Evolutionary conservation across 2,329 filamentous ascomycete genomes (phyloP).

Genomic region (Botryotinia calthae): DNA sequence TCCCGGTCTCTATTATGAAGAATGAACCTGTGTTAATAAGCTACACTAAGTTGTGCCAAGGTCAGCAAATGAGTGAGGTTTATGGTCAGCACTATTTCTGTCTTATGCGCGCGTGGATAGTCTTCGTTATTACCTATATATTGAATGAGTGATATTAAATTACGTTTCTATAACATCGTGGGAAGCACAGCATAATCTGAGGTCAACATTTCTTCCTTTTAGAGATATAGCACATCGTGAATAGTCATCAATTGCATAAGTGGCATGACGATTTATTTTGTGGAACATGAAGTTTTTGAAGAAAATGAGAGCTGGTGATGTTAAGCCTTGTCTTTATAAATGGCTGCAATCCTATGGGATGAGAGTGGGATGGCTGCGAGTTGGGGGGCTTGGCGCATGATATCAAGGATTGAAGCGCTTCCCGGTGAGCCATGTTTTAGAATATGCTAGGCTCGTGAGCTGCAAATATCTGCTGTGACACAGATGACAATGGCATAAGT

Average conservation of each 20-base stretch:
- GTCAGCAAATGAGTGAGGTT: background rate
- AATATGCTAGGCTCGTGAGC: background rate
- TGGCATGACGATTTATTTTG: background rate
- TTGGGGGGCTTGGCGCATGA: background rate
- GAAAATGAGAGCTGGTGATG: background rate
- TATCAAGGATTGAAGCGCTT: background rate
- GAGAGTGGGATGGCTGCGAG: background rate
- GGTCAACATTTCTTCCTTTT: background rate
- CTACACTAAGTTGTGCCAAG: background rate
- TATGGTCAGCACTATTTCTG: background rate
- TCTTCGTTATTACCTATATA: background rate
- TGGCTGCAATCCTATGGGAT: conserved; percentile 6
- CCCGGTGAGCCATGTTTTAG: background rate
- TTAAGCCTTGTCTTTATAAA: background rate
- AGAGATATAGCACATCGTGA: background rate
- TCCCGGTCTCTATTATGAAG: background rate
- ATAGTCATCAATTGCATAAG: background rate
- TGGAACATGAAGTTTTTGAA: background rate
- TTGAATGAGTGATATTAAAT: background rate
- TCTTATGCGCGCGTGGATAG: background rate
- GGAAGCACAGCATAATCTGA: background rate
- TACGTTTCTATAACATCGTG: background rate
- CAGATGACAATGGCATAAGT: background rate
- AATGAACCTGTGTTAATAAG: background rate
- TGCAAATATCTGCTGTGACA: background rate